Evolutionary conservation across 805 yeast genomes (phyloP), one percentile per base, ranked within the genome.

Genomic region (Komagataella kurtzmanii): DNA sequence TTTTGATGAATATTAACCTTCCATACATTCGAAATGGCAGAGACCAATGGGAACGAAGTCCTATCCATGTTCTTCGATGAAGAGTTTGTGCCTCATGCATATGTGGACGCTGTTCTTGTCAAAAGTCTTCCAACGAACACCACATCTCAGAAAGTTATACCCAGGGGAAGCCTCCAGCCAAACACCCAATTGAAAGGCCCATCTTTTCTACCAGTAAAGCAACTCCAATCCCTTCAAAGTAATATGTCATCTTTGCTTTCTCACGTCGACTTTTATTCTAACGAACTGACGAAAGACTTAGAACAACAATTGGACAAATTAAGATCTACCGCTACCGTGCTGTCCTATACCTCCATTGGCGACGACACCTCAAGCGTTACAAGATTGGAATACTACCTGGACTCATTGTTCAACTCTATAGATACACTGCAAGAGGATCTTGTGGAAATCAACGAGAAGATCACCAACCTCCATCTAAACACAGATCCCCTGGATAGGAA

Each of bases 31-130:
- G 4, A 30, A 30, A 30, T 30, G 40, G 40, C 40, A 30, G n/a
- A 30, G 5, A 30, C 40, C 14, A 30, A 30, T 8, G 40, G 40
- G 14, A 30, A 30, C 40, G 77, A 77, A 14, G 71, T 82, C 1
- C 63, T 83, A 3, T 66, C 79, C 10, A 83, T 84, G 80, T 85
- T 85, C 67, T 80, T 82, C 54, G 87, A 83, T 55, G 77, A 74
- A 18, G 78, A 76, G 23, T 84, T 83, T 59, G 78, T 75, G 17
- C 85, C 88, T 1, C 76, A 78, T 51, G 78, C 77, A 45, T 85
- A 76, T 58, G 73, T 85, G 17, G 87, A 85, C 60, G 81, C 85
- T 2, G 65, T 84, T 12, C 19, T 44, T 44, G 23, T 18, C 12
- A 44, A 19, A 7, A 44, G 23, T 44, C 19, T 44, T 44, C n/a